Conservation (phyloP, 106 monocot genomes). For the Dendrobium catenatum region DNA sequence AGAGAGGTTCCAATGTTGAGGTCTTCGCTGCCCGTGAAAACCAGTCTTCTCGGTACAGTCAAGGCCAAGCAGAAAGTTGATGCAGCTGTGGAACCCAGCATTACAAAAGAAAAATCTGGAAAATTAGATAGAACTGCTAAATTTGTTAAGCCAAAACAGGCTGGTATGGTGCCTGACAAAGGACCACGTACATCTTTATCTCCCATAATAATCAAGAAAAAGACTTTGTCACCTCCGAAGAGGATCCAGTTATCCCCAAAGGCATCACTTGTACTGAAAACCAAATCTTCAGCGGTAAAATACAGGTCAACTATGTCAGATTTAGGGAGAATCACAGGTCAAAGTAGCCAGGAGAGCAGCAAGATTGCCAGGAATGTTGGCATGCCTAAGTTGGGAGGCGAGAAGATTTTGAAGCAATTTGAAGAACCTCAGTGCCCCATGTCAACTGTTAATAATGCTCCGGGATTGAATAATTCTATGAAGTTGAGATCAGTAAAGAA, state of each 20-base stretch:
- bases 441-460: conserved; percentile 2
- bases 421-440: conserved; percentile 6
- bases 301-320: conserved; percentile 2
- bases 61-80: conserved; percentile 15
- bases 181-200: conserved; percentile 5
- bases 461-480: conserved; percentile 6
- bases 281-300: conserved; percentile 6
- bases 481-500: conserved; percentile 18
- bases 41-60: not conserved
- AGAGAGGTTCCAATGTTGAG: conserved; percentile 6
- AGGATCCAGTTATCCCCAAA: conserved; percentile 5
- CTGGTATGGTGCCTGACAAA: conserved; percentile 11
- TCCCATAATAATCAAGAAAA: conserved; percentile 17
- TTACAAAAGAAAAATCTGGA: conserved; percentile 2
- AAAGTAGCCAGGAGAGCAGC: conserved; percentile 13
- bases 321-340: conserved; percentile 7
- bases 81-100: not conserved
- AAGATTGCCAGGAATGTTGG: not conserved
- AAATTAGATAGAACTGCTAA: not conserved
- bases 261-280: conserved; percentile 1
- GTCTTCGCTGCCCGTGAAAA: not conserved
- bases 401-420: conserved; percentile 8
- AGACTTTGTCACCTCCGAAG: conserved; percentile 7
- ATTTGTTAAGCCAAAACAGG: not conserved
- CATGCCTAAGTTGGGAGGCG: not conserved